Percentiles rank a stretch among this genome's conserved stretches.
Conservation (phyloP, 306 rosid genomes). For the Cercis canadensis region DNA sequence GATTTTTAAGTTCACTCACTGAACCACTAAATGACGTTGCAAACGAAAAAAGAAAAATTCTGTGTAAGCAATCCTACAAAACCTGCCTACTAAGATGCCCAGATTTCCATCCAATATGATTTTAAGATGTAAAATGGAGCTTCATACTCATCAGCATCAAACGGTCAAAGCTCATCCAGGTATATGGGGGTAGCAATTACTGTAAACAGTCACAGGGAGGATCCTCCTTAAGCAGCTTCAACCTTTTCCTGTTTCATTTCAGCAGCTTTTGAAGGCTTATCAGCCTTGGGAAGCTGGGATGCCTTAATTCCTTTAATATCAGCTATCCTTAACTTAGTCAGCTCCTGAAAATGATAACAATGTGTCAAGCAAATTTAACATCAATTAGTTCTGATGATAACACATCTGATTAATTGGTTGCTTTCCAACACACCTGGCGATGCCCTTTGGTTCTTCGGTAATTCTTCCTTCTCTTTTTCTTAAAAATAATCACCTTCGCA, state of each 20-base stretch:
- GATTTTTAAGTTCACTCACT: conserved; percentile 17
- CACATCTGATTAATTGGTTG: neutral
- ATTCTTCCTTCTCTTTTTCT: conserved; percentile 97
- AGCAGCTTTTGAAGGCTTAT: conserved; percentile 61
- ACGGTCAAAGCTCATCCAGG: conserved; percentile 22
- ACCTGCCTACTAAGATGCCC: conserved; percentile 28
- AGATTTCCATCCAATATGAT: conserved; percentile 28
- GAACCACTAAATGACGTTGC: conserved; percentile 27
- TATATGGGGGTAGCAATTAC: conserved; percentile 16
- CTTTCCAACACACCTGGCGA: conserved; percentile 69
- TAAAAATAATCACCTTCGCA: conserved; percentile 82
- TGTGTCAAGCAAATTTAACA: conserved; percentile 24
- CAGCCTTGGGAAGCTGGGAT: conserved; percentile 44
- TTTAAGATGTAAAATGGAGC: conserved; percentile 35
- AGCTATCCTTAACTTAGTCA: conserved; percentile 90
- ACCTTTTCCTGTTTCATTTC: conserved; percentile 69
- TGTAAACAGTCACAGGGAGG: neutral
- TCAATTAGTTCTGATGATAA: conserved; percentile 13
- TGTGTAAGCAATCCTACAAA: conserved; percentile 41
- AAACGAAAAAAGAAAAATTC: neutral
- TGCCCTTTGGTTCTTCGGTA: conserved; percentile 88
- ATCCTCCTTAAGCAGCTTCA: conserved; percentile 57
- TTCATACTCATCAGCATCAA: conserved; percentile 35
- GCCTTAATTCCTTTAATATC: conserved; percentile 88
- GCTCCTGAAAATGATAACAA: conserved; percentile 61